These are phyloP conservation scores for Fusarium sp. DNA, from an alignment of 2,329 filamentous ascomycete genomes.

Conservation along the genomic window DNA sequence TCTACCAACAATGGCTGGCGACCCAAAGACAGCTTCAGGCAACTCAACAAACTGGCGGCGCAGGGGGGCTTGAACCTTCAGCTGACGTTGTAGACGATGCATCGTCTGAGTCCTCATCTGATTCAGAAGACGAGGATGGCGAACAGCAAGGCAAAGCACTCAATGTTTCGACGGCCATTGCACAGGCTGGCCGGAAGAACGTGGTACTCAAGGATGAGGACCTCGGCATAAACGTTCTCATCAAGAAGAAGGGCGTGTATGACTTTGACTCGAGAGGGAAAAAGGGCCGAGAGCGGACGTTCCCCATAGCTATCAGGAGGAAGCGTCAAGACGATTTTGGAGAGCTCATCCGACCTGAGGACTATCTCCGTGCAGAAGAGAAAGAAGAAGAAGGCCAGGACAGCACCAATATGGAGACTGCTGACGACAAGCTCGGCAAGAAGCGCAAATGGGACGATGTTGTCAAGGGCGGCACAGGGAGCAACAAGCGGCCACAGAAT, in stretches of 20 bases:
- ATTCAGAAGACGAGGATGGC: conserved; percentile 87
- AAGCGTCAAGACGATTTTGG: conserved; percentile 91
- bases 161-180: conserved; percentile 86
- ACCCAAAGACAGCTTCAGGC: conserved; percentile 89
- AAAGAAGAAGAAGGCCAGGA: conserved; percentile 79
- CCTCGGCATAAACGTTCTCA: conserved; percentile 87
- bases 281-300: conserved; percentile 91
- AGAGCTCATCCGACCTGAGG: conserved; percentile 91
- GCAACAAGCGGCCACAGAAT: conserved; percentile 70
- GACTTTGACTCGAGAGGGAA: conserved; percentile 94
- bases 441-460: conserved; percentile 93
- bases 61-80: conserved; percentile 73
- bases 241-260: conserved; percentile 89
- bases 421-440: conserved; percentile 78
- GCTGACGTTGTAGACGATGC: conserved; percentile 84
- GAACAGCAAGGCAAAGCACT: conserved; percentile 92
- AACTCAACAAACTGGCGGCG: conserved; percentile 76
- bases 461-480: conserved; percentile 50
- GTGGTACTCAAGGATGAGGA: conserved; percentile 89
- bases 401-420: conserved; percentile 49
- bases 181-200: conserved; percentile 86
- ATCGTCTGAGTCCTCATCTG: conserved; percentile 85
- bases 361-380: conserved; percentile 93
- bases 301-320: conserved; percentile 84
- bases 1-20: conserved; percentile 93